These are phyloP conservation scores for Nemania sp. DNA, from an alignment of 2,329 filamentous ascomycete genomes.

Conservation along the genomic window DNA sequence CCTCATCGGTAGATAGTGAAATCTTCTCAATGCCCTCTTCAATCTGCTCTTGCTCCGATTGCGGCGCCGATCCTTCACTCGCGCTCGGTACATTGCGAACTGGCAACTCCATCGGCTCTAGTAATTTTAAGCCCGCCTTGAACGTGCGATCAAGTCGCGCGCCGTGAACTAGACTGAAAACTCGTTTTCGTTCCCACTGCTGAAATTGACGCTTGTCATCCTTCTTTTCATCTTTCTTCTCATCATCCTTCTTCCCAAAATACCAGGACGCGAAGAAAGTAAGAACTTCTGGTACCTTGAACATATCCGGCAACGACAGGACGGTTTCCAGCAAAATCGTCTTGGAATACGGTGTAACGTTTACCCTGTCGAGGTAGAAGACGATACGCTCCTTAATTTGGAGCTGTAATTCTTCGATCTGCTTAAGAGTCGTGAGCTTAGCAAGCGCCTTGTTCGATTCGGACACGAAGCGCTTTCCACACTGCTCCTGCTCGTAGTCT, in stretches of 20 bases:
- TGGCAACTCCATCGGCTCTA: neutral
- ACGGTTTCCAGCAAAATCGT: slow-evolving; percentile 5
- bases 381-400: slow-evolving; percentile 19
- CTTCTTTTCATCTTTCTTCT: no score
- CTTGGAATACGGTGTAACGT: neutral
- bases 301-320: neutral
- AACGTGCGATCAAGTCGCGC: slow-evolving; percentile 17
- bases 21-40: neutral
- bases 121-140: slow-evolving; percentile 1
- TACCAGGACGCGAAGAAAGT: slow-evolving; percentile 17
- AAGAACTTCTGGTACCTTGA: slow-evolving; percentile 7
- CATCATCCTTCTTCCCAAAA: neutral
- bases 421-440: neutral
- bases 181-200: neutral
- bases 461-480: neutral
- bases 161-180: neutral
- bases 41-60: neutral
- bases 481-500: neutral
- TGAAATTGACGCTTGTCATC: no score
- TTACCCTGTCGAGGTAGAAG: neutral
- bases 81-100: neutral
- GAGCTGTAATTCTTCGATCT: neutral
- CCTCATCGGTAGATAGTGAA: neutral
- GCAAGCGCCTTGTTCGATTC: neutral
- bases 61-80: neutral